These are phyloP conservation scores for Diaporthe vaccinii DNA, from an alignment of 2,329 filamentous ascomycete species.

Conservation along the genomic window DNA sequence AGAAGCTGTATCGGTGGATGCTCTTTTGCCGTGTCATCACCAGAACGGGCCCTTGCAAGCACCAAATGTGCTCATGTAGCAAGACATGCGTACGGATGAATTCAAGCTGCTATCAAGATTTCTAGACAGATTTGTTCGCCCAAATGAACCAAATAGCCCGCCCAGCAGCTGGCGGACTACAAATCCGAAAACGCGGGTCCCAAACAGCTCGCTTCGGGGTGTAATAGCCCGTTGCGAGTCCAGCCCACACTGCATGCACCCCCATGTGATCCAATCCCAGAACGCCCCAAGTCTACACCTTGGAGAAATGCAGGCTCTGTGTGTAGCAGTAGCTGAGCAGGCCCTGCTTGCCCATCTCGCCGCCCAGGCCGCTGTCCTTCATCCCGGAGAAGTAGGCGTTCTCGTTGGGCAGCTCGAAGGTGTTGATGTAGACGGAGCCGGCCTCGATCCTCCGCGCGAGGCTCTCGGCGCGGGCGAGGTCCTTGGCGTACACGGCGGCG, in stretches of 20 bases:
- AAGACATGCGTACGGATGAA: not conserved
- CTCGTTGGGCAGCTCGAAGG: conserved; percentile 48
- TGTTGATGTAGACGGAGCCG: conserved; percentile 73
- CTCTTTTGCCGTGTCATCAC: not conserved
- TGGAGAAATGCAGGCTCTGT: conserved; percentile 50
- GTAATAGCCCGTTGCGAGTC: not conserved
- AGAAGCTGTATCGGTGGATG: not conserved
- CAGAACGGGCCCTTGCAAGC: not conserved
- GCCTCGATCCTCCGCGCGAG: conserved; percentile 69
- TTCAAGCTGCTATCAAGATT: not conserved
- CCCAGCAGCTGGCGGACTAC: not conserved
- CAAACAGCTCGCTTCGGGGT: not conserved
- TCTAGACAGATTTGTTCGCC: not conserved
- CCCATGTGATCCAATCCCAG: no score
- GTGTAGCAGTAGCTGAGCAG: conserved; percentile 51
- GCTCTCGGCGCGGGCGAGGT: conserved; percentile 62
- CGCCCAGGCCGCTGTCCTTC: conserved; percentile 52
- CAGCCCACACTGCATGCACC: not conserved
- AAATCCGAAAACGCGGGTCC: not conserved
- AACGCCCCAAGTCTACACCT: conserved; percentile 38
- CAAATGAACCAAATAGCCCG: no score
- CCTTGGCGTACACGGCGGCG: conserved; percentile 69
- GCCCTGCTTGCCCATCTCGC: conserved; percentile 53
- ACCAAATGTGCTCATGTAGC: not conserved
- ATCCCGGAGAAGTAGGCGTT: conserved; percentile 50